Evolutionary conservation across 306 rosid species (phyloP).

Genomic region (Dalbergia oliveri): DNA sequence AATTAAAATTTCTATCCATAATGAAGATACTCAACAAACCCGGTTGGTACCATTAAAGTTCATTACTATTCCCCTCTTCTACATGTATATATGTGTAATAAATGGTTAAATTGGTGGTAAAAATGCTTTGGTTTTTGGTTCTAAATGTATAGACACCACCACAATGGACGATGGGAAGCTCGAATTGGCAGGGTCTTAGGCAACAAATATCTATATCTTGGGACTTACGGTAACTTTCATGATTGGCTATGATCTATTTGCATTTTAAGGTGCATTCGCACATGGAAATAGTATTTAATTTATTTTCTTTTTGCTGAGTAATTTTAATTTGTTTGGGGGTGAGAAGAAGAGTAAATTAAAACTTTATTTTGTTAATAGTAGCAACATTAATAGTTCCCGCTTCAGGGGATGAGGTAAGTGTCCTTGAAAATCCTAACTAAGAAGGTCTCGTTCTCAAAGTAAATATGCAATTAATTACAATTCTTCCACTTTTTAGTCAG

Average conservation of each 20-base stretch:
- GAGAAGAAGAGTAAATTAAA: not conserved
- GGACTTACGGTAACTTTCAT: constrained; percentile 72
- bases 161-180: constrained; percentile 97
- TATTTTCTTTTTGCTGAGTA: not conserved
- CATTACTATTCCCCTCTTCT: too few species aligned
- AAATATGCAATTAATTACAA: not conserved
- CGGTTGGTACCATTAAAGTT: too few species aligned
- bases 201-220: constrained; percentile 90
- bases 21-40: too few species aligned
- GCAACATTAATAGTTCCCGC: too few species aligned
- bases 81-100: too few species aligned
- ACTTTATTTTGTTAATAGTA: too few species aligned
- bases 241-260: not conserved
- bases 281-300: not conserved
- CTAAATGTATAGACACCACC: constrained; percentile 70
- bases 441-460: constrained; percentile 40
- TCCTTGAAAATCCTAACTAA: not conserved
- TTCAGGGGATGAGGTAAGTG: not conserved
- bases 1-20: too few species aligned
- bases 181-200: constrained; percentile 94
- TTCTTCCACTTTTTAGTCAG: not conserved
- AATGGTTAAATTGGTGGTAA: not conserved
- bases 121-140: constrained; percentile 23
- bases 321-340: not conserved
- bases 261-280: not conserved